Percentiles rank a stretch among this genome's conserved stretches.
Evolutionary conservation across 2,329 filamentous ascomycete genomes (phyloP).

Genomic region (Helminthosporium solani): DNA sequence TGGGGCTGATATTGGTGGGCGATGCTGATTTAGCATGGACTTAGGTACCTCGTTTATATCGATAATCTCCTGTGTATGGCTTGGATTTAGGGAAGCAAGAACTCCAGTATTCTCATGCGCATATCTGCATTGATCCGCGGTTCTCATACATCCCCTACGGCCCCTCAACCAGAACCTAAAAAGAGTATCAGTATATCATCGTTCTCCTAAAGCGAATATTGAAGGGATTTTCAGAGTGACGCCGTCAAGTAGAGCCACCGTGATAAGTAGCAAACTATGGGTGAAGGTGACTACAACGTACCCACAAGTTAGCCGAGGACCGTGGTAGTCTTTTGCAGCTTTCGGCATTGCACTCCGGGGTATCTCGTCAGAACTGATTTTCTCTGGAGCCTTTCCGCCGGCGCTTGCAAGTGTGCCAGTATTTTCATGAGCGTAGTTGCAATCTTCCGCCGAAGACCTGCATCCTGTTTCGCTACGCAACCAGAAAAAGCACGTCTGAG

Average conservation of each 20-base stretch:
- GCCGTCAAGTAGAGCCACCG: not conserved
- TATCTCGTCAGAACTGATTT: conserved; percentile 12
- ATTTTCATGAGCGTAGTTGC: conserved; percentile 31
- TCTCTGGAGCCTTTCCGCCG: not conserved
- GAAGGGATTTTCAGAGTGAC: too few species aligned
- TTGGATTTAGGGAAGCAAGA: not conserved
- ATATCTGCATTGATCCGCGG: conserved; percentile 13
- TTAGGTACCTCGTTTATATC: not conserved
- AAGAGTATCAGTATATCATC: not conserved
- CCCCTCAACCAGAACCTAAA: conserved; percentile 15
- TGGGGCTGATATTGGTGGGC: not conserved
- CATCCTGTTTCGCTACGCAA: conserved; percentile 19
- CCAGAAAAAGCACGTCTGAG: conserved; percentile 33
- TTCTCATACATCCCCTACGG: conserved; percentile 9
- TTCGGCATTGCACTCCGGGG: not conserved
- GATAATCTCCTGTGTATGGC: not conserved
- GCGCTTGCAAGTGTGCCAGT: conserved; percentile 23
- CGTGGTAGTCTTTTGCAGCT: not conserved
- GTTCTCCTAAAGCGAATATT: too few species aligned
- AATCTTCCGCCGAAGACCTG: conserved; percentile 19
- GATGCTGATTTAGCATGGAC: not conserved
- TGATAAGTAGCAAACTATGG: too few species aligned
- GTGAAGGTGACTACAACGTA: not conserved
- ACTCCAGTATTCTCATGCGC: conserved; percentile 18
- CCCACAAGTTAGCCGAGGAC: not conserved